Conservation (phyloP, 2,329 filamentous ascomycete genomes). For the Cadophora luteo-olivacea region DNA sequence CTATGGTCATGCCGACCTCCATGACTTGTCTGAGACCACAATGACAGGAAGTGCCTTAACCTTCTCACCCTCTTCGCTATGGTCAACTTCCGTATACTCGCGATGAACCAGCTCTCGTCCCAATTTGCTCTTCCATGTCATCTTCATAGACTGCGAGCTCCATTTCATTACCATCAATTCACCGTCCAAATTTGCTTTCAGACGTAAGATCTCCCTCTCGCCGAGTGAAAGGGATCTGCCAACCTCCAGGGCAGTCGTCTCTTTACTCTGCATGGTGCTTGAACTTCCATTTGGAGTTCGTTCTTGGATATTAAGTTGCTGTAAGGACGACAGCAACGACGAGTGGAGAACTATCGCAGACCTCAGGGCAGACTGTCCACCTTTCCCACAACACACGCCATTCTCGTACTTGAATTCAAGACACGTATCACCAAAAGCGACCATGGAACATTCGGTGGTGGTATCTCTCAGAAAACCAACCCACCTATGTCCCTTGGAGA, state of each 20-base stretch:
- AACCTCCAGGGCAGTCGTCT: neutral
- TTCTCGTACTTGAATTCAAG: constrained; percentile 17
- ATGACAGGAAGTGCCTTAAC: constrained; percentile 16
- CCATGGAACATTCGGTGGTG: constrained; percentile 22
- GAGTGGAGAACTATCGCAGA: constrained; percentile 14
- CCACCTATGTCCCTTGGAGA: constrained; percentile 25
- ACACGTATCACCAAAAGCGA: constrained; percentile 19
- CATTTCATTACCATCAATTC: neutral
- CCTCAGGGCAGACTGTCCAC: constrained; percentile 20
- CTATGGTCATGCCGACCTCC: too few species aligned
- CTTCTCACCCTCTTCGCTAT: constrained; percentile 4
- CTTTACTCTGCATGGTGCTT: neutral
- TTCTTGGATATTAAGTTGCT: neutral
- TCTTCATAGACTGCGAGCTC: constrained; percentile 11
- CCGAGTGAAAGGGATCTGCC: constrained; percentile 5
- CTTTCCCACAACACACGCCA: constrained; percentile 10
- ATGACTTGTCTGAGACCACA: constrained; percentile 9
- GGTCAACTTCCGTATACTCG: constrained; percentile 17
- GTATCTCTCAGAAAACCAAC: constrained; percentile 24
- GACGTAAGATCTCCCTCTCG: constrained; percentile 11
- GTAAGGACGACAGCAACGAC: neutral
- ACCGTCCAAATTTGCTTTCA: neutral
- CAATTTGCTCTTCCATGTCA: neutral
- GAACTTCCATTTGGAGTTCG: neutral
- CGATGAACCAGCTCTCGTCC: constrained; percentile 12